These are phyloP conservation scores for Fusarium caatingaense DNA, from an alignment of 2,329 filamentous ascomycete genomes.

Conservation along the genomic window DNA sequence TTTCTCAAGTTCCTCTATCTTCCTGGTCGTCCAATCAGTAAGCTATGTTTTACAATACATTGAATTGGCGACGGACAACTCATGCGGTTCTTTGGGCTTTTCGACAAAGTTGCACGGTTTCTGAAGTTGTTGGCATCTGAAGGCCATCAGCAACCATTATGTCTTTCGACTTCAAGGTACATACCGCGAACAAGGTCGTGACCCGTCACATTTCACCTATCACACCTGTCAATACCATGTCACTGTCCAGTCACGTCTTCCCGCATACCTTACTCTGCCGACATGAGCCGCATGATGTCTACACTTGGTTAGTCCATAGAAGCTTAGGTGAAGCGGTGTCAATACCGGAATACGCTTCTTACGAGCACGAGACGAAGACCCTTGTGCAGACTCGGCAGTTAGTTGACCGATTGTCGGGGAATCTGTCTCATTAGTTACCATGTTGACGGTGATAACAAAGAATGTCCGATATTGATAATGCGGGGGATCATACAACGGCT, in stretches of 20 bases:
- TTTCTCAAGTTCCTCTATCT: constrained; percentile 15
- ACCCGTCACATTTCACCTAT: constrained; percentile 17
- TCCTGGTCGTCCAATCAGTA: not conserved
- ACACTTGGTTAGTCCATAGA: not conserved
- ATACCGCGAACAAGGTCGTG: constrained; percentile 16
- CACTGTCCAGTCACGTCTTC: accelerated
- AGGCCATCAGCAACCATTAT: not conserved
- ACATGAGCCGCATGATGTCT: constrained; percentile 20
- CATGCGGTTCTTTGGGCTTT: constrained; percentile 11
- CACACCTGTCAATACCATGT: accelerated
- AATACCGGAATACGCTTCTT: constrained; percentile 22
- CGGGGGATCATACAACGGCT: not conserved
- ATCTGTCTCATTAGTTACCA: not conserved
- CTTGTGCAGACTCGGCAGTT: not conserved
- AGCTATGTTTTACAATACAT: accelerated
- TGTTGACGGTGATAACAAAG: not conserved
- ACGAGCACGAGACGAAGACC: not conserved
- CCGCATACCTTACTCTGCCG: constrained; percentile 17
- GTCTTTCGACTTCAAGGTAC: not conserved
- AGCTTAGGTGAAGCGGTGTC: no score
- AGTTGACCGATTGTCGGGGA: not conserved
- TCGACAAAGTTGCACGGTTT: constrained; percentile 11
- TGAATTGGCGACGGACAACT: constrained; percentile 4
- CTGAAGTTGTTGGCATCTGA: constrained; percentile 7
- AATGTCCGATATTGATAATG: not conserved